phyloP scores from a whole-genome alignment of 2,329 filamentous ascomycete genomes.

The Trichoderma sp. region DNA sequence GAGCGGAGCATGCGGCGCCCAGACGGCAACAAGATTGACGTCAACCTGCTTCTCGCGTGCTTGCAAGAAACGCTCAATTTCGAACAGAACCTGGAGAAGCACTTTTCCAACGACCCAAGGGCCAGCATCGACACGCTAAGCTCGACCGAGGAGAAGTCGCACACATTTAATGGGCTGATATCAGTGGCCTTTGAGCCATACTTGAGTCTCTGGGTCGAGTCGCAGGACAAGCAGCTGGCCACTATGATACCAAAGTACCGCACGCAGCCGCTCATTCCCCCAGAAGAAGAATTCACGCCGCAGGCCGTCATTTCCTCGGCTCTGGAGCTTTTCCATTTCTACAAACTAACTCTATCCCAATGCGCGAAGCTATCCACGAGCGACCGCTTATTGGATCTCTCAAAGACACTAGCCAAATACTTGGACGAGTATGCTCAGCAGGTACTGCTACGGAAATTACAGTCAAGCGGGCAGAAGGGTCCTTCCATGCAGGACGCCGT shows the following conservation, averaged over 20 bases:
- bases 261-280: slow-evolving; percentile 71
- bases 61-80: slow-evolving; percentile 96
- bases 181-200: slow-evolving; percentile 98
- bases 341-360: slow-evolving; percentile 86
- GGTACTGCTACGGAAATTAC: slow-evolving; percentile 72
- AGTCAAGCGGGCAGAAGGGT: slow-evolving; percentile 51
- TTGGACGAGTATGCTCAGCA: slow-evolving; percentile 94
- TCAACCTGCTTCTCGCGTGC: slow-evolving; percentile 83
- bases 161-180: slow-evolving; percentile 83
- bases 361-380: slow-evolving; percentile 95
- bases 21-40: slow-evolving; percentile 78
- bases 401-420: slow-evolving; percentile 84
- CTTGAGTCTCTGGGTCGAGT: slow-evolving; percentile 93
- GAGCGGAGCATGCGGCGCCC: slow-evolving; percentile 79
- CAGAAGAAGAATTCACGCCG: slow-evolving; percentile 87
- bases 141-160: slow-evolving; percentile 70
- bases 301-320: slow-evolving; percentile 90
- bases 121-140: slow-evolving; percentile 87
- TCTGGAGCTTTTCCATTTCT: slow-evolving; percentile 96
- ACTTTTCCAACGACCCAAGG: slow-evolving; percentile 70
- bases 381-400: slow-evolving; percentile 79
- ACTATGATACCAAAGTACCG: slow-evolving; percentile 84
- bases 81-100: slow-evolving; percentile 83
- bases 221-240: slow-evolving; percentile 85
- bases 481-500: slow-evolving; percentile 71